Evolutionary conservation across 495 filamentous ascomycete species (phyloP), one percentile per base, ranked within the genome.

Genomic region (Parathielavia appendiculata): DNA sequence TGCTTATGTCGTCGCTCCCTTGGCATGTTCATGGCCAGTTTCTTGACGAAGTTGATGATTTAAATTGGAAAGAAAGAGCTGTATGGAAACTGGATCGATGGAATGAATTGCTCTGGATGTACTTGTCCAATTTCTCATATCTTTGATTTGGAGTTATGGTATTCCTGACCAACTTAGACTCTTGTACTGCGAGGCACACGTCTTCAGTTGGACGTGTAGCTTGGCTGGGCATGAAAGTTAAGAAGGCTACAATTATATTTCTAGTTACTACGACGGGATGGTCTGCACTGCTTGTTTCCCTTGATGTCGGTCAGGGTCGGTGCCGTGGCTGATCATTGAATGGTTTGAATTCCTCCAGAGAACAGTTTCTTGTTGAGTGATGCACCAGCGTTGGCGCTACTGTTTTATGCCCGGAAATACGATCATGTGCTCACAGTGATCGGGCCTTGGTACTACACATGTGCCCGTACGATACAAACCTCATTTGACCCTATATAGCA

Each of bases 11-110:
- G 32, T 57, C 26, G n/a, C 23, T 57, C 12, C 16, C 23, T 51
- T 23, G n/a, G 13, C n/a, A 41, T 57, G 46, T 51, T 53, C n/a
- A 41, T 30, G 16, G 40, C 16, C 41, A n/a, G n/a, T 49, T 13
- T 39, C 9, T 14, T 58, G 23, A 52, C 47, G 55, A 57, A 38
- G 2, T 40, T 57, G 45, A 57, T 57, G 56, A 54, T 40, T 26
- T 51, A 51, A 14, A 51, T 45, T 44, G 51, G 38, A 51, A 57
- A 51, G 44, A 38, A n/a, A 51, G 47, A 11, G 11, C 13, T 49
- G 30, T 50, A 35, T 35, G 47, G 35, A 9, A 30, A 2, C 4
- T 17, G 23, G 49, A 9, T 26, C 20, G 35, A 16, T 50, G 22
- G 45, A 47, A 30, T 30, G 45, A 47, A 30, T 30, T 6, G 26